Conservation (phyloP, 1,284 basidiomycete genomes). For the Schizophyllum amplum region DNA sequence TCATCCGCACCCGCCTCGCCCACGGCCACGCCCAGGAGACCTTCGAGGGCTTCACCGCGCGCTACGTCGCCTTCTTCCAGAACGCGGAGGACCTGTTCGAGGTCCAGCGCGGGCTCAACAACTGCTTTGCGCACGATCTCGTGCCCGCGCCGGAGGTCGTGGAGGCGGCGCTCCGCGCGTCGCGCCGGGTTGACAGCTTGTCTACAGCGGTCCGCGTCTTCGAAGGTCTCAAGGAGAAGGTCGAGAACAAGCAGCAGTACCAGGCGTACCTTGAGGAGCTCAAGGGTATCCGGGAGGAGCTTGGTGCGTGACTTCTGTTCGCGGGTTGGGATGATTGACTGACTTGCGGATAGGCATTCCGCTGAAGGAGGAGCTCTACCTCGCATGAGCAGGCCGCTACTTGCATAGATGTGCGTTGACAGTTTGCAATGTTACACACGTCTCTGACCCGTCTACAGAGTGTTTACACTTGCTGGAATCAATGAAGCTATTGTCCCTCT, state of each 20-base stretch:
- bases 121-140: conserved; percentile 98
- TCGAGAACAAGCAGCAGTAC: conserved; percentile 93
- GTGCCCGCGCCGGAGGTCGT: conserved; percentile 88
- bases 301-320: conserved; percentile 54
- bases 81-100: conserved; percentile 94
- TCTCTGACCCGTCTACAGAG: neutral
- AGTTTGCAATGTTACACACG: neutral
- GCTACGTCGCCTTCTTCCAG: conserved; percentile 92
- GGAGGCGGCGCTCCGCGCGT: conserved; percentile 84
- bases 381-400: conserved; percentile 13
- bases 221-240: conserved; percentile 89
- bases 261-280: conserved; percentile 85
- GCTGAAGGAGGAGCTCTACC: conserved; percentile 38
- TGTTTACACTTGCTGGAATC: neutral
- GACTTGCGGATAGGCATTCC: conserved; percentile 24
- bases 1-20: conserved; percentile 38
- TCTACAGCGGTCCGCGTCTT: conserved; percentile 94
- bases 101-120: conserved; percentile 96
- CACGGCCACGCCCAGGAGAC: conserved; percentile 77
- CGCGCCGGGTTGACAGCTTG: conserved; percentile 93
- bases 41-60: conserved; percentile 89
- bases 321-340: conserved; percentile 2
- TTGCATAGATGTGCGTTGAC: neutral
- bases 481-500: neutral
- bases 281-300: conserved; percentile 77